Evolutionary conservation across 805 yeast genomes (phyloP).

Genomic region (Ogataea naganishii): DNA sequence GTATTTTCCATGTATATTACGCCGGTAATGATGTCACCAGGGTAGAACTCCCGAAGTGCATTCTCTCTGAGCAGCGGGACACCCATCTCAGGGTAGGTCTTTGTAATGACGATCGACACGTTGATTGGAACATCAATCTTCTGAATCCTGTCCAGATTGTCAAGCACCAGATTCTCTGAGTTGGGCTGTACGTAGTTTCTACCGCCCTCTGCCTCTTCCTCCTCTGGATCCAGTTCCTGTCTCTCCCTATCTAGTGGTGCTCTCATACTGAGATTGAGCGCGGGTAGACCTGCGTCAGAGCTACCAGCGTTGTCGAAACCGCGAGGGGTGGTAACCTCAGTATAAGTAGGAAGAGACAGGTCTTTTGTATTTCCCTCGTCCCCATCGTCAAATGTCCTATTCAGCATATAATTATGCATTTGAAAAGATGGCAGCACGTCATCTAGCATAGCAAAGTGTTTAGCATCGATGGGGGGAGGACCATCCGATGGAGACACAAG

Average conservation of each 20-base stretch:
- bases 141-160: slow-evolving; percentile 13
- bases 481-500: too few species aligned
- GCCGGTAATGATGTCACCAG: slow-evolving; percentile 59
- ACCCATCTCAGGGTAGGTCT: slow-evolving; percentile 26
- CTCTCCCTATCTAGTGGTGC: slow-evolving; percentile 1
- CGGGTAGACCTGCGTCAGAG: background rate
- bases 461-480: too few species aligned
- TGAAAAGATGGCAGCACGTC: slow-evolving; percentile 64
- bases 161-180: slow-evolving; percentile 12
- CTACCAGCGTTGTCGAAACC: background rate
- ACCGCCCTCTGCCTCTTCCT: background rate
- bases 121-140: slow-evolving; percentile 13
- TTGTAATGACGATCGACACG: slow-evolving; percentile 26
- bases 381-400: slow-evolving; percentile 12
- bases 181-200: background rate
- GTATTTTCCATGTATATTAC: slow-evolving; percentile 33
- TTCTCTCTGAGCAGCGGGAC: slow-evolving; percentile 17
- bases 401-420: slow-evolving; percentile 38
- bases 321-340: background rate
- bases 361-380: slow-evolving; percentile 1
- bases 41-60: slow-evolving; percentile 43
- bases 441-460: slow-evolving; percentile 18
- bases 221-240: background rate
- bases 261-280: background rate
- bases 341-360: background rate